phyloP scores from a whole-genome alignment of 169 alveolate genomes.

The Theileria orientalis region DNA sequence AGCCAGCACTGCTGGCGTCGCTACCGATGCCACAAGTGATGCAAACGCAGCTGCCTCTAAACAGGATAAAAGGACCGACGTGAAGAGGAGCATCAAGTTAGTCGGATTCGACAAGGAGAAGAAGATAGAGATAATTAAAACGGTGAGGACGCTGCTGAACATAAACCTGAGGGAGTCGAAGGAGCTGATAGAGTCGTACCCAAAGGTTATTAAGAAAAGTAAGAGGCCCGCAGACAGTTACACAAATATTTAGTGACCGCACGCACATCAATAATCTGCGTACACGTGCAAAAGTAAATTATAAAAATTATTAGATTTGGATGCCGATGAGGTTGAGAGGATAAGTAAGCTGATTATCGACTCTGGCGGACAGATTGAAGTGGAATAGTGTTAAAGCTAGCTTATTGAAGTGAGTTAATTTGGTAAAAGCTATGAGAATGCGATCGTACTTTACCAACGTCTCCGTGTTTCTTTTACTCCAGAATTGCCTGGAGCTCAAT shows the following conservation, averaged over 20 bases:
- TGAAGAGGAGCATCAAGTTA: conserved; percentile 60
- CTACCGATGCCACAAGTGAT: conserved; percentile 5
- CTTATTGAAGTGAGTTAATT: not conserved
- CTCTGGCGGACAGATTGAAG: conserved; percentile 74
- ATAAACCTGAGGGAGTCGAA: conserved; percentile 80
- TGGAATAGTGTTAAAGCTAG: conserved; percentile 15
- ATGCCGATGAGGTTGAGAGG: conserved; percentile 78
- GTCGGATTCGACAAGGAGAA: conserved; percentile 75
- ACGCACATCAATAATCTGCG: not conserved
- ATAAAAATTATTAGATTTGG: conserved; percentile 67
- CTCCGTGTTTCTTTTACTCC: too few species aligned
- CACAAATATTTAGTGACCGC: too few species aligned
- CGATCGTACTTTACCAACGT: not conserved
- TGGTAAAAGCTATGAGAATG: not conserved
- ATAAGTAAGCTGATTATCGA: conserved; percentile 72
- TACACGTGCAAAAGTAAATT: too few species aligned
- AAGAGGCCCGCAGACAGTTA: conserved; percentile 8
- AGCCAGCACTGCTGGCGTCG: conserved; percentile 14
- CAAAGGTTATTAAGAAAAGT: conserved; percentile 73
- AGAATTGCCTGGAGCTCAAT: too few species aligned
- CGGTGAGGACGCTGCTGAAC: conserved; percentile 76
- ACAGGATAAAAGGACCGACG: not conserved
- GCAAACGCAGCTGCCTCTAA: not conserved
- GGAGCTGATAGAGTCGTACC: conserved; percentile 80
- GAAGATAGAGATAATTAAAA: conserved; percentile 80